A percentile compares a stretch with the other conserved stretches of the same genome.
phyloP scores from a whole-genome alignment of 2,329 filamentous ascomycete genomes.

The Xylaria sp. region DNA sequence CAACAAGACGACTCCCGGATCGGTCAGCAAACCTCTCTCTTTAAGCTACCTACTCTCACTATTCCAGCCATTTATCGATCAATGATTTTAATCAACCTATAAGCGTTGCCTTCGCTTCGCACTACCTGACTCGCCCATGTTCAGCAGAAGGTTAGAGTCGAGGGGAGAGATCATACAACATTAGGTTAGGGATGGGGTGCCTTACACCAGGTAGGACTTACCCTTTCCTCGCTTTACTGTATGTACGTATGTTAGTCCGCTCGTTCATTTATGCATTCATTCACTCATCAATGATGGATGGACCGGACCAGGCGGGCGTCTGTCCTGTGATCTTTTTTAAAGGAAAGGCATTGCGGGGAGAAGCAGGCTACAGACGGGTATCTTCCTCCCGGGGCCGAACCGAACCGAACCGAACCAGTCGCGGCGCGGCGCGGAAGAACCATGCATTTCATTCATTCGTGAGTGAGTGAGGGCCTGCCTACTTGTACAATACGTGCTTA shows the following conservation, averaged over 20 bases:
- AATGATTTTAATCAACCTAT: not conserved
- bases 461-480: too few relatives aligned
- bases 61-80: not conserved
- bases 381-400: constrained; percentile 4
- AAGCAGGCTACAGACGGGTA: not conserved
- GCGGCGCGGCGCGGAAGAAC: constrained; percentile 5
- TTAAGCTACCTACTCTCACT: not conserved
- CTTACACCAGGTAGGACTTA: too few relatives aligned
- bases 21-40: not conserved
- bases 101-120: not conserved
- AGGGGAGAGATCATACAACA: too few relatives aligned
- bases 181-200: too few relatives aligned
- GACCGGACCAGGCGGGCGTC: not conserved
- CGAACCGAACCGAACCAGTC: constrained; percentile 14
- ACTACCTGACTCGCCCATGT: not conserved
- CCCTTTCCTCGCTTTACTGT: too few relatives aligned
- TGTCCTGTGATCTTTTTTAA: not conserved
- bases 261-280: not conserved
- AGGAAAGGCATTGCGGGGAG: constrained; percentile 1
- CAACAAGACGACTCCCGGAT: not conserved
- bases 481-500: not conserved
- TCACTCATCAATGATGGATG: not conserved
- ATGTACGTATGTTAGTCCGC: too few relatives aligned
- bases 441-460: constrained; percentile 2
- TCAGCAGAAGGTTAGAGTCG: not conserved